phyloP scores from a whole-genome alignment of 495 filamentous ascomycete species.

The Chaetomium cochliodes region DNA sequence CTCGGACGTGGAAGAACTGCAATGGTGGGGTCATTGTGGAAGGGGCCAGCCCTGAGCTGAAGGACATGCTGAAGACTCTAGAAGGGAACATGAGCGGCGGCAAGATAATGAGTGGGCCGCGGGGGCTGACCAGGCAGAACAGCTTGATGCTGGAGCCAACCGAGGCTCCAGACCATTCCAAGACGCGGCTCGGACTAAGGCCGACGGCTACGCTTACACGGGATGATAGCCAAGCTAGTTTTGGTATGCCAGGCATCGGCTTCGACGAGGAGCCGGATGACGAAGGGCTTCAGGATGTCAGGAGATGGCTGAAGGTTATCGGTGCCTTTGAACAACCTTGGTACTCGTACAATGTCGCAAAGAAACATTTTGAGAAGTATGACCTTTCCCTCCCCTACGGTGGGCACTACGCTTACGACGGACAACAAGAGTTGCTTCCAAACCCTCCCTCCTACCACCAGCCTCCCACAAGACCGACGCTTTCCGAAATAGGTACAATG shows the following conservation, averaged over 20 bases:
- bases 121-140: conserved; percentile 57
- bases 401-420: neutral
- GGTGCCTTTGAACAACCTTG: conserved; percentile 84
- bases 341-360: conserved; percentile 76
- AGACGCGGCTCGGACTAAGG: conserved; percentile 46
- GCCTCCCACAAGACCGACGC: conserved; percentile 78
- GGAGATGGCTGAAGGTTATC: conserved; percentile 75
- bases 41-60: conserved; percentile 71
- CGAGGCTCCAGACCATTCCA: conserved; percentile 41
- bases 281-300: conserved; percentile 57
- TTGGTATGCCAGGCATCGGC: conserved; percentile 60
- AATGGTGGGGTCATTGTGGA: conserved; percentile 86
- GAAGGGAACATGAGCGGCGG: conserved; percentile 84
- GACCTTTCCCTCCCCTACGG: neutral
- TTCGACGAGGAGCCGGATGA: conserved; percentile 63
- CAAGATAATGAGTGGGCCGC: conserved; percentile 52
- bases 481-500: conserved; percentile 84
- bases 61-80: conserved; percentile 73
- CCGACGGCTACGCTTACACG: conserved; percentile 41
- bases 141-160: conserved; percentile 50
- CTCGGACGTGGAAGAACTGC: conserved; percentile 82
- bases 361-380: conserved; percentile 86
- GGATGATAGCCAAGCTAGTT: conserved; percentile 61
- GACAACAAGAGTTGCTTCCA: conserved; percentile 51
- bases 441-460: conserved; percentile 74